phyloP scores from a whole-genome alignment of 225 moss, liverwort and hornwort genomes.

The Polytrichum commune region DNA sequence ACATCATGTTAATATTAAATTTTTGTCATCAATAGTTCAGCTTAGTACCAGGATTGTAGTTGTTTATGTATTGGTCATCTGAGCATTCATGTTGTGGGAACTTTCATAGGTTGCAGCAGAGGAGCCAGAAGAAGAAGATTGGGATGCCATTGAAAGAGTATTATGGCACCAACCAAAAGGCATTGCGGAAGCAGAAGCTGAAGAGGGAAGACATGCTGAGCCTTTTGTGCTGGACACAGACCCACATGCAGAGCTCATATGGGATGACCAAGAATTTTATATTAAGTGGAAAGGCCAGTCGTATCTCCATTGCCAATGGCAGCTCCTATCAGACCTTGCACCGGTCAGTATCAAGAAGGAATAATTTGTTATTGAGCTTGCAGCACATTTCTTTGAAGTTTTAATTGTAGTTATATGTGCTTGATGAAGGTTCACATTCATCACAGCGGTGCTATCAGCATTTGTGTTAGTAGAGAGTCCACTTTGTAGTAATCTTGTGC shows the following conservation, averaged over 20 bases:
- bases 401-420: too few species aligned
- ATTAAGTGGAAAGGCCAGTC: constrained; percentile 99
- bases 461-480: background rate
- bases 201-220: constrained; percentile 91
- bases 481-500: too few species aligned
- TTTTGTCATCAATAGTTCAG: too few species aligned
- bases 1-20: too few species aligned
- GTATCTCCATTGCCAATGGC: constrained; percentile 98
- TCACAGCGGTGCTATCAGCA: background rate
- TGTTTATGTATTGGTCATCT: too few species aligned
- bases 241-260: constrained; percentile 73
- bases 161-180: constrained; percentile 98
- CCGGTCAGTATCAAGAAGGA: constrained; percentile 45
- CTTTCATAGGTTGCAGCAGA: constrained; percentile 73
- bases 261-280: constrained; percentile 98
- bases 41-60: too few species aligned
- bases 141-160: constrained; percentile 91
- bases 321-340: constrained; percentile 78
- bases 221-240: constrained; percentile 95
- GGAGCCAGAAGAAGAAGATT: constrained; percentile 89
- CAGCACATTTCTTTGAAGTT: too few species aligned
- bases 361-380: too few species aligned
- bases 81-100: constrained; percentile 17
- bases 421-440: too few species aligned
- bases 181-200: constrained; percentile 89